phyloP scores from a whole-genome alignment of 495 filamentous ascomycete genomes.

The Aspergillus haitiensis region DNA sequence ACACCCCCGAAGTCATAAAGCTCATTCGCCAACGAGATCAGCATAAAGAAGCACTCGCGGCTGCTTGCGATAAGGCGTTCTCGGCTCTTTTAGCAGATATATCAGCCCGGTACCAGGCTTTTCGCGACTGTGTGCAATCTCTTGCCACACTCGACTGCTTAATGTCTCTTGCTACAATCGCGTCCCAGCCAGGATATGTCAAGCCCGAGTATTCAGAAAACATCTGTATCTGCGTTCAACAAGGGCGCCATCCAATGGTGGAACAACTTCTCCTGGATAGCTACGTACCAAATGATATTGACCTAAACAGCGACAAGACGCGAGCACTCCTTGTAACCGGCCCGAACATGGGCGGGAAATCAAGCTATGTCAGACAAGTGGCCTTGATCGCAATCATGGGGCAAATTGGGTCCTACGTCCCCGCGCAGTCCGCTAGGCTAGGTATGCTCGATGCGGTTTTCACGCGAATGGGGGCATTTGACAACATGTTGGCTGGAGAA shows the following conservation, averaged over 20 bases:
- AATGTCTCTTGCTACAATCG: slow-evolving; percentile 79
- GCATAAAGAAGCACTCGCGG: slow-evolving; percentile 87
- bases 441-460: slow-evolving; percentile 89
- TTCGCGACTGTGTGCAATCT: slow-evolving; percentile 83
- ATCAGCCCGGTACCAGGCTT: slow-evolving; percentile 76
- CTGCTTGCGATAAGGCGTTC: slow-evolving; percentile 90
- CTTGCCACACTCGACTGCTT: slow-evolving; percentile 90
- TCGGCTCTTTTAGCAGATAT: slow-evolving; percentile 66
- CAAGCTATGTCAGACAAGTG: slow-evolving; percentile 87
- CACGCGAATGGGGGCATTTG: slow-evolving; percentile 94
- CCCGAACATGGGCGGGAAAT: slow-evolving; percentile 99
- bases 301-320: slow-evolving; percentile 61
- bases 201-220: slow-evolving; percentile 79
- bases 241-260: slow-evolving; percentile 93
- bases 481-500: slow-evolving; percentile 95
- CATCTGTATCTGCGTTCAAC: slow-evolving; percentile 66
- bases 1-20: slow-evolving; percentile 84
- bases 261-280: slow-evolving; percentile 82
- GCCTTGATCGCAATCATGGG: slow-evolving; percentile 92
- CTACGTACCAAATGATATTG: slow-evolving; percentile 90
- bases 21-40: slow-evolving; percentile 89
- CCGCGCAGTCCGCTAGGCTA: slow-evolving; percentile 68
- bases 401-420: slow-evolving; percentile 93
- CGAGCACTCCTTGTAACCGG: slow-evolving; percentile 87
- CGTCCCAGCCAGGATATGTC: slow-evolving; percentile 81